A percentile compares a stretch with the other conserved stretches of the same genome.
Conservation (phyloP, 805 yeast species). For the Yamadazyma paraphyllophila region DNA sequence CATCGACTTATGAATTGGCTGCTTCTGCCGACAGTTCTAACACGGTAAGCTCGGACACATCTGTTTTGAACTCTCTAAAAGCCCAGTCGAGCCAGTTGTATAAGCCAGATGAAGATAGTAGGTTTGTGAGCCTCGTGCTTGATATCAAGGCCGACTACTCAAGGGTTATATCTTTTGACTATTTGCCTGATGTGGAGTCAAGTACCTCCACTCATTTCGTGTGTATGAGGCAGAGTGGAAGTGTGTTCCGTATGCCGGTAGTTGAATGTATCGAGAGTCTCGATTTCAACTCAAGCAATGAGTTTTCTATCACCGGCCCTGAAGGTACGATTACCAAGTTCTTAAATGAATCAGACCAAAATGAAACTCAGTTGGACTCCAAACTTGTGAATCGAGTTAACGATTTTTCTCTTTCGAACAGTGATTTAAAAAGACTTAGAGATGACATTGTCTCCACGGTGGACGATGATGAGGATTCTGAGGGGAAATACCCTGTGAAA, state of each 20-base stretch:
- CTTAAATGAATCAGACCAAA: conserved; percentile 25
- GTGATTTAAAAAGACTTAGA: conserved; percentile 10
- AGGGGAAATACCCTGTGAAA: neutral
- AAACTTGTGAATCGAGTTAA: conserved; percentile 11
- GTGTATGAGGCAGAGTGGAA: conserved; percentile 90
- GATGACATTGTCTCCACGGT: conserved; percentile 8
- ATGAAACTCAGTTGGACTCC: conserved; percentile 7
- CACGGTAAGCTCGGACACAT: neutral
- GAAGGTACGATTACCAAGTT: conserved; percentile 51
- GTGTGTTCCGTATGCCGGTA: conserved; percentile 76
- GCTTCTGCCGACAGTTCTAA: neutral
- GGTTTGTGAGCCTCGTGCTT: conserved; percentile 73
- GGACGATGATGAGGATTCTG: conserved; percentile 3
- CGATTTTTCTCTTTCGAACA: conserved; percentile 11
- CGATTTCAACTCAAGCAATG: conserved; percentile 67
- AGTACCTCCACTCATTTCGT: conserved; percentile 63
- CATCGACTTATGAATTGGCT: conserved; percentile 15
- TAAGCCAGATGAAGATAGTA: conserved; percentile 47
- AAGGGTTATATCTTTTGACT: conserved; percentile 82
- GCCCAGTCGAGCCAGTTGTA: conserved; percentile 37
- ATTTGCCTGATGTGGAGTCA: conserved; percentile 53
- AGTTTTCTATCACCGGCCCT: conserved; percentile 58
- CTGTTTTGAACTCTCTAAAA: conserved; percentile 23
- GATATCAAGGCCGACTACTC: conserved; percentile 77
- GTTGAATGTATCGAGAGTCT: conserved; percentile 62